Conservation (phyloP, 2,329 filamentous ascomycete species). For the Aspergillus transmontanensis region DNA sequence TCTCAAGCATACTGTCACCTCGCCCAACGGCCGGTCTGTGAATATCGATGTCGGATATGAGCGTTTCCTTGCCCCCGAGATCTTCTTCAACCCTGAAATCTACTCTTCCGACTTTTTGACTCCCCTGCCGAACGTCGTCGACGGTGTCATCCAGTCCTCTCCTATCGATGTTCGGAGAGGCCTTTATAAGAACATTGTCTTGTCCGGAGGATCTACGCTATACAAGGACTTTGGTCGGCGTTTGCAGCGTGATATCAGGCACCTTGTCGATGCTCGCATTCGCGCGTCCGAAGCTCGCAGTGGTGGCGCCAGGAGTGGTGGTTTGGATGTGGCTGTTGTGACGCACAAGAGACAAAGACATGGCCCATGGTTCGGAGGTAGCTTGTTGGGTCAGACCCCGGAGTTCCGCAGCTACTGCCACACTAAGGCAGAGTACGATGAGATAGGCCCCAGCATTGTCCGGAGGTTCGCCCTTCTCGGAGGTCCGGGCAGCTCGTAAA, state of each 20-base stretch:
- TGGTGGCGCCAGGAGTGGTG: conserved; percentile 89
- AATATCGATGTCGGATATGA: conserved; percentile 95
- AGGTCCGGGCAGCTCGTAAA: conserved; percentile 69
- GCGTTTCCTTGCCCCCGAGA: conserved; percentile 95
- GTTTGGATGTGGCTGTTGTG: conserved; percentile 94
- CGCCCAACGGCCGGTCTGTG: conserved; percentile 82
- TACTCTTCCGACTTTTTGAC: conserved; percentile 99
- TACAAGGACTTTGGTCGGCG: conserved; percentile 98
- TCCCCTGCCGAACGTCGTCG: conserved; percentile 89
- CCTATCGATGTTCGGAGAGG: conserved; percentile 96
- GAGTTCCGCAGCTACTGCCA: conserved; percentile 99
- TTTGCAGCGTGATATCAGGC: conserved; percentile 95
- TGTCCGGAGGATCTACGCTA: conserved; percentile 93
- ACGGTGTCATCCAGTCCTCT: conserved; percentile 94
- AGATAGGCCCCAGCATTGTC: conserved; percentile 94
- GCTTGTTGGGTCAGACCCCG: conserved; percentile 91
- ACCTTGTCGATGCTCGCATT: conserved; percentile 91
- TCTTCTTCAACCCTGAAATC: conserved; percentile 99
- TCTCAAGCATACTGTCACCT: conserved; percentile 82
- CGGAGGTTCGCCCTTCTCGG: conserved; percentile 91
- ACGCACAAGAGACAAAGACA: conserved; percentile 97
- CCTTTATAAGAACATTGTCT: conserved; percentile 98
- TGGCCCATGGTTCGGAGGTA: conserved; percentile 97
- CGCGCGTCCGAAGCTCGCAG: conserved; percentile 88
- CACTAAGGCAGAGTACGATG: conserved; percentile 86